These are phyloP conservation scores for Harringtonia lauricola DNA, from an alignment of 2,329 filamentous ascomycete genomes.

Conservation along the genomic window DNA sequence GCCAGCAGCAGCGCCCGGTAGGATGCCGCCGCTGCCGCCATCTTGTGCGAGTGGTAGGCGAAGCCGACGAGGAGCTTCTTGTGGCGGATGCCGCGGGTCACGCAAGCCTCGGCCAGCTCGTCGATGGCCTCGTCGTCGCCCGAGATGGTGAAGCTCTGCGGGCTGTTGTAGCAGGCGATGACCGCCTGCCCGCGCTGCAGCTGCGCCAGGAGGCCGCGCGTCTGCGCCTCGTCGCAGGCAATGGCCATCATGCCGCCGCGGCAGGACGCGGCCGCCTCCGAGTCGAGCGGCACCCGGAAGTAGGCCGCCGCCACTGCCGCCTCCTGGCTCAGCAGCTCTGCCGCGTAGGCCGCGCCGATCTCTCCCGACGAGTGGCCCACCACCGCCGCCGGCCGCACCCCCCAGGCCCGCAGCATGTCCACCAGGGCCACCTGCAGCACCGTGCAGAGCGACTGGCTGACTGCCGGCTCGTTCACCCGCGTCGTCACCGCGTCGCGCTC, in stretches of 20 bases:
- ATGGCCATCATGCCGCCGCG: conserved; percentile 37
- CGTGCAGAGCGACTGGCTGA: conserved; percentile 30
- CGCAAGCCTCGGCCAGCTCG: conserved; percentile 6
- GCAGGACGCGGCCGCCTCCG: conserved; percentile 7
- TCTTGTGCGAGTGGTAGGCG: conserved; percentile 24
- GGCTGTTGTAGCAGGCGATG: conserved; percentile 24
- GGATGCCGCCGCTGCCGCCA: conserved; percentile 12
- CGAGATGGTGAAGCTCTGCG: conserved; percentile 24
- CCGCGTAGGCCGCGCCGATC: conserved; percentile 38
- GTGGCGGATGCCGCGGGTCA: conserved; percentile 11
- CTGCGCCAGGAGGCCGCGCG: conserved; percentile 13
- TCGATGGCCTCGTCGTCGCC: conserved; percentile 13
- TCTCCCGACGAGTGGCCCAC: conserved; percentile 40
- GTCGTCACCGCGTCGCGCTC: conserved; percentile 21
- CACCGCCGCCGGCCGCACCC: conserved; percentile 23
- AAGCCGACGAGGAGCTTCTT: conserved; percentile 18
- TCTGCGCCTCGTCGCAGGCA: conserved; percentile 24
- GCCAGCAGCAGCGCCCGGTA: conserved; percentile 13
- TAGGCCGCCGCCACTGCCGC: conserved; percentile 34
- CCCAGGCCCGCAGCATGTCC: conserved; percentile 25
- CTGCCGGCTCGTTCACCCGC: conserved; percentile 24
- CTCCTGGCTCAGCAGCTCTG: conserved; percentile 26
- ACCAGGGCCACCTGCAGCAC: conserved; percentile 36
- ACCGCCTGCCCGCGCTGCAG: conserved; percentile 14
- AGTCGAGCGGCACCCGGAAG: conserved; percentile 27